phyloP scores from a whole-genome alignment of 2,329 filamentous ascomycete genomes.

The Diplodia corticola region DNA sequence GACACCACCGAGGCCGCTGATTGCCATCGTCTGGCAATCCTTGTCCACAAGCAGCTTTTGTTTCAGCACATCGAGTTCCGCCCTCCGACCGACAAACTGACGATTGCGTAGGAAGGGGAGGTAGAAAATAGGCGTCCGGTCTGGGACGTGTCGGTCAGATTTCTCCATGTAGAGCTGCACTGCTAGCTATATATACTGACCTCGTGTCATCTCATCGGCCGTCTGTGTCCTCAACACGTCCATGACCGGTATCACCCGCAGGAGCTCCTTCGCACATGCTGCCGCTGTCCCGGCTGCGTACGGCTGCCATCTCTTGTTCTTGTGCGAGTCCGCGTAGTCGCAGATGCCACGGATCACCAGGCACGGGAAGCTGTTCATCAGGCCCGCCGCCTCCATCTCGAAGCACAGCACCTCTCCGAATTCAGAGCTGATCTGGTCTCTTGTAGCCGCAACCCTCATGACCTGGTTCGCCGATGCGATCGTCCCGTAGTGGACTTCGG shows the following conservation, averaged over 20 bases:
- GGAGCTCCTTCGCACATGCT: slow-evolving; percentile 29
- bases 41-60: slow-evolving; percentile 29
- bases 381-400: no score
- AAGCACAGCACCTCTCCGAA: slow-evolving; percentile 29
- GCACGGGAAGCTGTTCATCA: slow-evolving; percentile 32
- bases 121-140: slow-evolving; percentile 24
- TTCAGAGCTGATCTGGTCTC: slow-evolving; percentile 23
- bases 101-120: slow-evolving; percentile 33
- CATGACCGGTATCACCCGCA: slow-evolving; percentile 24
- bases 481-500: slow-evolving; percentile 12
- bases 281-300: slow-evolving; percentile 30
- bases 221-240: slow-evolving; percentile 22
- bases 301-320: slow-evolving; percentile 29
- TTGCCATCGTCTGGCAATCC: slow-evolving; percentile 31
- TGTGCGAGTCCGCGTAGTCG: slow-evolving; percentile 31
- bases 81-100: slow-evolving; percentile 30
- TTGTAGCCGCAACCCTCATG: neutral
- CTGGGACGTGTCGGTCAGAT: neutral
- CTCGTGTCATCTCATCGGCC: slow-evolving; percentile 22
- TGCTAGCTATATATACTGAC: slow-evolving; percentile 22
- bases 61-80: slow-evolving; percentile 32
- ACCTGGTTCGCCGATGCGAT: slow-evolving; percentile 20
- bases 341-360: slow-evolving; percentile 31
- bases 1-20: slow-evolving; percentile 34
- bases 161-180: neutral